Base-by-base conservation (phyloP, 768 basidiomycete species). In the Boletus pseudopeckii region DNA sequence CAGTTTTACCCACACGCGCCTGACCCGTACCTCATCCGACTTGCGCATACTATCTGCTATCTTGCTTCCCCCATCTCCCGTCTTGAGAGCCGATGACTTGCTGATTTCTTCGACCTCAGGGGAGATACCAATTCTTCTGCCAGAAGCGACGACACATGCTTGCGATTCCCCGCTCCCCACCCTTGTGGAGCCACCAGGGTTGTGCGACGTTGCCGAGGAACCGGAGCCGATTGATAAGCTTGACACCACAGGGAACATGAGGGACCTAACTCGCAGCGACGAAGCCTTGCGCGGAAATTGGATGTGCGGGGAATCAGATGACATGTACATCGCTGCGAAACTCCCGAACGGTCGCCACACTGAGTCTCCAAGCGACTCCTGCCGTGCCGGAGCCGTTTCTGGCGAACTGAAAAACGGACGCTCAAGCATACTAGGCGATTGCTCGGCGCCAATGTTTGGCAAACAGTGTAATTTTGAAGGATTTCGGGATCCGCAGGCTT, bases 111-210 rank as follows among this genome's bases (percentile, higher is more conserved):
- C 65, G 57, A 76, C 76, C 28, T 79, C 77, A 33, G 78, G 75
- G 32, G 74, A 78, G 46, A 82, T 84, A 51, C 81, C 80, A n/a
- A 72, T 83, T 37, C 60, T 79, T 53, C 69, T 80, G 49, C 30
- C 30, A 32, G 75, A 78, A 48, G 45, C 5, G 13, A 47, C 47
- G 17, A 39, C 43, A 40, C 50, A 37, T 40, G 39, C n/a, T 43
- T 53, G 53, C 42, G 51, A 56, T 38, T 60, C 52, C 28, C 39
- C 51, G 17, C 39, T 34, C 40, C 18, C 26, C 13, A 6, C 46
- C 34, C 34, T 44, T 11, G 20, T 13, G 24, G 50, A 53, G 33
- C 22, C 28, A 13, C 48, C 28, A 13, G 50, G 48, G 24, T 42
- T 58, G 41, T 38, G 55, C 33, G 34, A 50, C 33, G 41, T 55